phyloP scores from a whole-genome alignment of 257 asterid species.

The Lavandula angustifolia region DNA sequence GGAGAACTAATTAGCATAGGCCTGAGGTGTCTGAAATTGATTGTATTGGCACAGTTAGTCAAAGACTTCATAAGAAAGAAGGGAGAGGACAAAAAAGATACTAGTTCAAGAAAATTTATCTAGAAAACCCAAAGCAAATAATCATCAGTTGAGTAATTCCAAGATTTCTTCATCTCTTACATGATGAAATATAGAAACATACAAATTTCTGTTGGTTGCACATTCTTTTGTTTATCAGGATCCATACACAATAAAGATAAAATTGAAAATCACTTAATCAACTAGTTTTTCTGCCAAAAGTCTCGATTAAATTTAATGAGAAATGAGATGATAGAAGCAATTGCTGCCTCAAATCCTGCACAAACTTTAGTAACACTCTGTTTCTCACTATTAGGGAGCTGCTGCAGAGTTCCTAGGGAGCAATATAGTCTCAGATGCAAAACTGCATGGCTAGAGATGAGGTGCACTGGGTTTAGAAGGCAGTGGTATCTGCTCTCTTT shows the following conservation, averaged over 20 bases:
- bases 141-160: neutral
- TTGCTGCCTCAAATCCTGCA: neutral
- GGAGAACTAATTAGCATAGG: neutral
- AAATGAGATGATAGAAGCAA: neutral
- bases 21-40: neutral
- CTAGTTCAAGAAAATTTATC: neutral
- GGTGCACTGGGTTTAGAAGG: neutral
- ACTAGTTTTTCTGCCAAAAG: neutral
- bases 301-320: neutral
- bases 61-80: slow-evolving; percentile 5
- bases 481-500: neutral
- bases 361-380: neutral
- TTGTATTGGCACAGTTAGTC: neutral
- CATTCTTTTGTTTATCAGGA: neutral
- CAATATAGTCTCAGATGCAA: neutral
- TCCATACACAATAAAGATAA: neutral
- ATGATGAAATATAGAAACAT: neutral
- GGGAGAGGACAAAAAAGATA: slow-evolving; percentile 1
- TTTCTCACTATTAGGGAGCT: neutral
- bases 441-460: neutral
- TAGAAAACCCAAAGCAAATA: slow-evolving; percentile 8
- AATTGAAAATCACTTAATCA: neutral
- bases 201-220: neutral
- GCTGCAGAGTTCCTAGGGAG: neutral
- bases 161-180: neutral